These are phyloP conservation scores for Themeda triandra DNA, from an alignment of 176 grass and related monocot genomes.

Conservation along the genomic window DNA sequence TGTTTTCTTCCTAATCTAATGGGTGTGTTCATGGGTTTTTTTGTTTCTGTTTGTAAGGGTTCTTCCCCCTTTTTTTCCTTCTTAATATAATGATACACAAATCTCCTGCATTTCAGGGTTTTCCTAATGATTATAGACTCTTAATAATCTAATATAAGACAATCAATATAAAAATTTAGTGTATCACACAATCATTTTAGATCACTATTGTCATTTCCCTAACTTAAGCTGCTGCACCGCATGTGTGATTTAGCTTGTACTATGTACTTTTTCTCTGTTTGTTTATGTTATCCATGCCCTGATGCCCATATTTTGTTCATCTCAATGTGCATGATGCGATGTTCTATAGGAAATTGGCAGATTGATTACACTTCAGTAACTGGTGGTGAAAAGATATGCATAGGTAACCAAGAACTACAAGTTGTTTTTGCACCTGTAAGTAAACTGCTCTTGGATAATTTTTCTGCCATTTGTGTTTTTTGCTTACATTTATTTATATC, in stretches of 20 bases:
- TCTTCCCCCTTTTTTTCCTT: not conserved
- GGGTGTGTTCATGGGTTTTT: not conserved
- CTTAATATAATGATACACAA: not conserved
- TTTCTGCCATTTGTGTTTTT: not conserved
- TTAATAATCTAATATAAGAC: not conserved
- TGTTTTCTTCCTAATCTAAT: not conserved
- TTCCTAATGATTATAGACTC: not conserved
- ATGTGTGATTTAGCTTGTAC: not conserved
- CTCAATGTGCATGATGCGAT: constrained; percentile 14
- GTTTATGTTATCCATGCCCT: not conserved
- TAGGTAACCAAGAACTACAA: constrained; percentile 66
- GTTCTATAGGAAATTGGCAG: constrained; percentile 66
- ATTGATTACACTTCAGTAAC: constrained; percentile 42
- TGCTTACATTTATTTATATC: not conserved
- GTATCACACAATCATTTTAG: not conserved
- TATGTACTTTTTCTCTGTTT: not conserved
- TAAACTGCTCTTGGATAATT: not conserved
- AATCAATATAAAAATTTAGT: not conserved
- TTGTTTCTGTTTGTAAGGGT: not conserved
- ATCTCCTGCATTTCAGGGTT: not conserved
- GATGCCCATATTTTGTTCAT: constrained; percentile 18
- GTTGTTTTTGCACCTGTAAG: constrained; percentile 88
- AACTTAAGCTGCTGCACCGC: not conserved
- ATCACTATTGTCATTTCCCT: not conserved
- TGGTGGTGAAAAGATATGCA: constrained; percentile 78